A percentile compares a stretch with the other conserved stretches of the same genome.
Evolutionary conservation across 176 grass and related monocot genomes (phyloP).

Genomic region (Oryza glumipatula): DNA sequence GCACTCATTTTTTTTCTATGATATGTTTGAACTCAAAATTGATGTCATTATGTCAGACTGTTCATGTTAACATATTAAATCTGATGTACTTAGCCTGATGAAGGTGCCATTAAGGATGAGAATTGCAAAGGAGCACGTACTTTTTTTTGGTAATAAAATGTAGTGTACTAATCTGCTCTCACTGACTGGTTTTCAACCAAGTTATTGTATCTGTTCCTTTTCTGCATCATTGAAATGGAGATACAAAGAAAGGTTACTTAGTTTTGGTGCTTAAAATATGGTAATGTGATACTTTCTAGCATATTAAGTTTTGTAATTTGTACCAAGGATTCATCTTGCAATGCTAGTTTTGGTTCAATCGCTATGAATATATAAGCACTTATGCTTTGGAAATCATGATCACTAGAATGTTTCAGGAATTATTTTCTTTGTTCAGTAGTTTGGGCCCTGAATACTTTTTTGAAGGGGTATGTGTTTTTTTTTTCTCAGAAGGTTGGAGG

Average conservation of each 20-base stretch:
- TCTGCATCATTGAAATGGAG: neutral
- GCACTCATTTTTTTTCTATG: neutral
- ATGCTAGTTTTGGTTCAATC: neutral
- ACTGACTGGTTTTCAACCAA: neutral
- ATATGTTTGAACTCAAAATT: slow-evolving; percentile 7
- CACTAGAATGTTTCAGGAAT: neutral
- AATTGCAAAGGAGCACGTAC: neutral
- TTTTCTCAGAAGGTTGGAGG: slow-evolving; percentile 62
- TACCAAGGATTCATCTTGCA: neutral
- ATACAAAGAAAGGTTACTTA: neutral
- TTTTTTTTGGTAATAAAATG: neutral
- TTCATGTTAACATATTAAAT: neutral
- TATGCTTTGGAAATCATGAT: neutral
- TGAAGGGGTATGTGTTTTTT: neutral
- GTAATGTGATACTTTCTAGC: neutral
- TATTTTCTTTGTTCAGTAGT: neutral
- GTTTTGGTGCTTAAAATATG: neutral
- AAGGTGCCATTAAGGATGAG: neutral
- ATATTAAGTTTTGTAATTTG: slow-evolving; percentile 10
- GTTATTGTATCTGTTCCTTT: neutral
- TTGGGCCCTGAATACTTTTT: neutral
- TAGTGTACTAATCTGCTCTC: neutral
- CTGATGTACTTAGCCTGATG: neutral
- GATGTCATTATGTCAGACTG: neutral
- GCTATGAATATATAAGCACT: neutral